Evolutionary conservation across 352 stramenopile genomes (phyloP).

Genomic region (Pythium folliculosum): DNA sequence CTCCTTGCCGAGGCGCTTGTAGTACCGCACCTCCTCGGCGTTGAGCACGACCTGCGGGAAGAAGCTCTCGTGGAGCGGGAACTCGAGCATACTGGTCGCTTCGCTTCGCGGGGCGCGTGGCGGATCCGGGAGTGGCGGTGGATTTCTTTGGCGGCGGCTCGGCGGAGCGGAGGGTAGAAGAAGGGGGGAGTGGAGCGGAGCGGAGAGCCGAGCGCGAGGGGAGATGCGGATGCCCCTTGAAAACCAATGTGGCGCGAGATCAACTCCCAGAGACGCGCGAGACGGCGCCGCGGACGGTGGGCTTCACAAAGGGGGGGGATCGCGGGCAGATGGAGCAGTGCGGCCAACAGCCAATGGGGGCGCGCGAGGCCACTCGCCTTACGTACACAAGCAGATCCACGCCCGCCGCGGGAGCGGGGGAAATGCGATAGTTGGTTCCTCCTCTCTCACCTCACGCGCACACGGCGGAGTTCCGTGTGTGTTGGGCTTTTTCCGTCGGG

Average conservation of each 20-base stretch:
- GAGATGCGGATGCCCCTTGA: slow-evolving; percentile 6
- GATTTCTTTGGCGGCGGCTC: background rate
- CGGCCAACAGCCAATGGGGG: background rate
- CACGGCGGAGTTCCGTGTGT: background rate
- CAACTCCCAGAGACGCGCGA: background rate
- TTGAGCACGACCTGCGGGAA: slow-evolving; percentile 79
- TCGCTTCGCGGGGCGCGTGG: too few relatives aligned
- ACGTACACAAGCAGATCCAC: too few relatives aligned
- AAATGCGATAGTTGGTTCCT: too few relatives aligned
- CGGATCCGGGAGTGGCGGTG: background rate
- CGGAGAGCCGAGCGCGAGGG: background rate
- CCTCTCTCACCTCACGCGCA: too few relatives aligned
- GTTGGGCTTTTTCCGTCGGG: too few relatives aligned
- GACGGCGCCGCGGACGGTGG: too few relatives aligned
- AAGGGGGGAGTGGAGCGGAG: too few relatives aligned
- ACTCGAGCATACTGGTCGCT: slow-evolving; percentile 46
- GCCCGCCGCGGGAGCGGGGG: too few relatives aligned
- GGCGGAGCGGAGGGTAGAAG: background rate
- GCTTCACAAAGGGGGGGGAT: background rate
- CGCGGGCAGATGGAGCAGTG: background rate
- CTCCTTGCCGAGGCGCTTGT: slow-evolving; percentile 77
- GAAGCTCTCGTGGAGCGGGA: slow-evolving; percentile 78
- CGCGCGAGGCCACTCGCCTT: background rate
- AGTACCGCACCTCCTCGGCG: slow-evolving; percentile 70
- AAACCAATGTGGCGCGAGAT: slow-evolving; percentile 9